Conservation (phyloP, 768 basidiomycete genomes). For the Steccherinum ochraceum region DNA sequence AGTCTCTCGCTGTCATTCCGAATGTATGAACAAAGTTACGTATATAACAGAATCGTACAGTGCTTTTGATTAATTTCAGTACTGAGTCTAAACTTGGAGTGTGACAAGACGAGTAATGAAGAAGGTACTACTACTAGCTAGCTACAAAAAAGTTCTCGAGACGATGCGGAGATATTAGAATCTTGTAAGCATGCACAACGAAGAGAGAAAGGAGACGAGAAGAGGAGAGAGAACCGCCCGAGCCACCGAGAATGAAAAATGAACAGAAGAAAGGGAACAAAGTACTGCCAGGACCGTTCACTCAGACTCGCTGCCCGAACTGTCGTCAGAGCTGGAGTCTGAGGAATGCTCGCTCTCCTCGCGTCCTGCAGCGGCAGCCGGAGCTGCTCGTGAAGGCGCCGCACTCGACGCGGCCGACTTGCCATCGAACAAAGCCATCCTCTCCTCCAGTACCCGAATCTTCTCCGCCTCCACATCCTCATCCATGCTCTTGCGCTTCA, state of each 20-base stretch:
- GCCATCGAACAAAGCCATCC: constrained; percentile 77
- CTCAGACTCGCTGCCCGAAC: constrained; percentile 81
- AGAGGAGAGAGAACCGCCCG: neutral
- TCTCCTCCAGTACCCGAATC: constrained; percentile 85
- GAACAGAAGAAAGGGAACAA: neutral
- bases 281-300: constrained; percentile 28
- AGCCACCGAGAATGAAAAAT: neutral
- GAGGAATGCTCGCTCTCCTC: constrained; percentile 71
- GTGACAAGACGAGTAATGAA: constrained; percentile 3
- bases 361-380: constrained; percentile 33
- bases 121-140: constrained; percentile 9
- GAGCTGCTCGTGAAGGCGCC: constrained; percentile 13
- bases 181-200: neutral
- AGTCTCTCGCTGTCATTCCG: neutral
- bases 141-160: constrained; percentile 2
- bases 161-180: neutral
- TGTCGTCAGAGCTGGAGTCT: constrained; percentile 75
- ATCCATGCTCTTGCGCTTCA: constrained; percentile 95
- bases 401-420: constrained; percentile 12
- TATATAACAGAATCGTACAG: neutral
- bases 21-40: neutral
- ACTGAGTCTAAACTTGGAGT: neutral
- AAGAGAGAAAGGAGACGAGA: neutral
- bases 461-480: constrained; percentile 95
- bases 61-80: neutral